Conservation (phyloP, 2,329 filamentous ascomycete species). For the Dothistroma septosporum region DNA sequence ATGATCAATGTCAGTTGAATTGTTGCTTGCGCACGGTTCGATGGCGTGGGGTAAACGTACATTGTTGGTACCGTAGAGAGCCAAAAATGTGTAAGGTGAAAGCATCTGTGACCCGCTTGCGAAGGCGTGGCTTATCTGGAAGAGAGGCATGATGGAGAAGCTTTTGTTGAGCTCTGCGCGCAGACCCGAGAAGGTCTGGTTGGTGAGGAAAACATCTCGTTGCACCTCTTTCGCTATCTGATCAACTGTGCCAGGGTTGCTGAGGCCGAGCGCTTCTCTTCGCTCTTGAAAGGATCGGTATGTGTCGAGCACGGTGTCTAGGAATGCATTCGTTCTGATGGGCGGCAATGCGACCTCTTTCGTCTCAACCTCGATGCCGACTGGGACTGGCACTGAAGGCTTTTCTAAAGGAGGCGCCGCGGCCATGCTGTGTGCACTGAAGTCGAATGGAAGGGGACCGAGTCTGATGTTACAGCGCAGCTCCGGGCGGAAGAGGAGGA, state of each 20-base stretch:
- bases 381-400: constrained; percentile 23
- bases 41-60: constrained; percentile 45
- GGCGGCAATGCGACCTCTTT: constrained; percentile 23
- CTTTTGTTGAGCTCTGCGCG: constrained; percentile 95
- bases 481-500: background rate
- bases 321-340: constrained; percentile 27
- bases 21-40: background rate
- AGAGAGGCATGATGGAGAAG: constrained; percentile 87
- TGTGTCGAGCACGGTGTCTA: constrained; percentile 53
- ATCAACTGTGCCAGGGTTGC: constrained; percentile 91
- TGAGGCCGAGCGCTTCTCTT: constrained; percentile 80
- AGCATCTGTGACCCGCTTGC: constrained; percentile 84
- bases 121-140: constrained; percentile 96
- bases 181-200: constrained; percentile 94
- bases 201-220: constrained; percentile 92
- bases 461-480: background rate
- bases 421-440: constrained; percentile 11
- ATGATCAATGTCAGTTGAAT: constrained; percentile 14
- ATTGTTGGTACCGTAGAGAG: constrained; percentile 88
- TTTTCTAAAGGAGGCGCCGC: constrained; percentile 27
- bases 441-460: background rate
- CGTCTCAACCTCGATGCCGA: constrained; percentile 16
- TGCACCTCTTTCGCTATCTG: constrained; percentile 85
- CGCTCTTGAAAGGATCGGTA: constrained; percentile 78
- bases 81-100: constrained; percentile 92